These are phyloP conservation scores for Pisolithus tinctorius DNA, from an alignment of 768 basidiomycete species.

Conservation along the genomic window DNA sequence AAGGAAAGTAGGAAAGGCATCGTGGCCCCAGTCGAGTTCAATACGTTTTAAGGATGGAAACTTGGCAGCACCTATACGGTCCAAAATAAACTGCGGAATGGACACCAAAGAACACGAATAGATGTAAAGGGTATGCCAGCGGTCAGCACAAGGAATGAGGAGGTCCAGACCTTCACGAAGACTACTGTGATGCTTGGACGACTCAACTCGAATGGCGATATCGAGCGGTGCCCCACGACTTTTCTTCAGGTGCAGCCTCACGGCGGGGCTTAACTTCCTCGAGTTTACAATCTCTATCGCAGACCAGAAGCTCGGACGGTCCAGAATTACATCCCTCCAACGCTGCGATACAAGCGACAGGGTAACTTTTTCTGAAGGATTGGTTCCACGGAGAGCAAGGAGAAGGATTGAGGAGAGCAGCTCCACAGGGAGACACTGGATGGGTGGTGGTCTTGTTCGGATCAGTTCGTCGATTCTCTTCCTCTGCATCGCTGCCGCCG, in stretches of 20 bases:
- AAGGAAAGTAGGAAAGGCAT: no score
- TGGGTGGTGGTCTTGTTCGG: background rate
- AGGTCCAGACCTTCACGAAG: no score
- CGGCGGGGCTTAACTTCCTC: background rate
- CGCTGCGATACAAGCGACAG: background rate
- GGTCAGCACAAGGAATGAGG: no score
- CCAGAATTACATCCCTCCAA: background rate
- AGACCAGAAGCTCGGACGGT: background rate
- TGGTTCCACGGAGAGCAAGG: background rate
- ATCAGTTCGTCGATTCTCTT: background rate
- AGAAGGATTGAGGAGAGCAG: background rate
- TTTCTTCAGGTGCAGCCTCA: background rate
- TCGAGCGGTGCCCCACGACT: background rate
- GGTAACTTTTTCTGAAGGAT: background rate
- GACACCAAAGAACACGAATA: no score
- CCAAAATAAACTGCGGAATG: no score
- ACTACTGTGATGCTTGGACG: no score
- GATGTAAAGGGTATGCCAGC: no score
- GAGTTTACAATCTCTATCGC: background rate
- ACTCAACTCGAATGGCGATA: background rate
- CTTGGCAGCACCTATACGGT: no score
- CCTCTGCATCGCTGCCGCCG: background rate
- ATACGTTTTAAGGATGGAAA: no score
- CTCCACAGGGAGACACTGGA: background rate
- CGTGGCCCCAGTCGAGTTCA: no score